These are phyloP conservation scores for Gossypium turneri DNA, from an alignment of 345 rosid genomes.

Conservation along the genomic window DNA sequence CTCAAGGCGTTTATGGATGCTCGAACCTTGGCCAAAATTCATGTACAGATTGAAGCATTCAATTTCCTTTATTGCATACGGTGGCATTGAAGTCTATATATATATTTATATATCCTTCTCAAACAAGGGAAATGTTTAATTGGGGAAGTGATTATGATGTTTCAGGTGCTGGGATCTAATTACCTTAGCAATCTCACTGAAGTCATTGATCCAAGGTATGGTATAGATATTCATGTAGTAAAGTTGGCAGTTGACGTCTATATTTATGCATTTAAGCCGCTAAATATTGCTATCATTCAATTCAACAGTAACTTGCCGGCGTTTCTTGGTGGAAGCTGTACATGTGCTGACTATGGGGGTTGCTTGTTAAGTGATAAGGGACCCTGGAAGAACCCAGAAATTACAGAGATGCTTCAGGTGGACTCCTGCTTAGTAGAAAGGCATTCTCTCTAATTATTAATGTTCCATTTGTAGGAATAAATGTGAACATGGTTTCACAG, in stretches of 20 bases:
- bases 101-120: background rate
- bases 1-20: slow-evolving; percentile 48
- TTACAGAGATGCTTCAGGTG: slow-evolving; percentile 46
- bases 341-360: slow-evolving; percentile 56
- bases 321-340: slow-evolving; percentile 61
- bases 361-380: slow-evolving; percentile 60
- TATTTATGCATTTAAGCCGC: background rate
- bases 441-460: background rate
- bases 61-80: background rate
- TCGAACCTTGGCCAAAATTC: slow-evolving; percentile 51
- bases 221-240: background rate
- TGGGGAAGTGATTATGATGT: background rate
- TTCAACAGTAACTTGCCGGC: slow-evolving; percentile 48
- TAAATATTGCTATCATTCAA: background rate
- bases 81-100: background rate
- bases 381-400: slow-evolving; percentile 67
- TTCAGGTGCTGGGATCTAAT: slow-evolving; percentile 53
- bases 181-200: slow-evolving; percentile 37
- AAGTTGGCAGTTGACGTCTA: background rate
- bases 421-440: background rate
- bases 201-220: slow-evolving; percentile 47
- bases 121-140: background rate
- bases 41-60: slow-evolving; percentile 26
- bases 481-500: slow-evolving; percentile 3
- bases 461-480: background rate